These are phyloP conservation scores for Blastobotrys petasosporus DNA, from an alignment of 1,139 yeast species.

Conservation along the genomic window DNA sequence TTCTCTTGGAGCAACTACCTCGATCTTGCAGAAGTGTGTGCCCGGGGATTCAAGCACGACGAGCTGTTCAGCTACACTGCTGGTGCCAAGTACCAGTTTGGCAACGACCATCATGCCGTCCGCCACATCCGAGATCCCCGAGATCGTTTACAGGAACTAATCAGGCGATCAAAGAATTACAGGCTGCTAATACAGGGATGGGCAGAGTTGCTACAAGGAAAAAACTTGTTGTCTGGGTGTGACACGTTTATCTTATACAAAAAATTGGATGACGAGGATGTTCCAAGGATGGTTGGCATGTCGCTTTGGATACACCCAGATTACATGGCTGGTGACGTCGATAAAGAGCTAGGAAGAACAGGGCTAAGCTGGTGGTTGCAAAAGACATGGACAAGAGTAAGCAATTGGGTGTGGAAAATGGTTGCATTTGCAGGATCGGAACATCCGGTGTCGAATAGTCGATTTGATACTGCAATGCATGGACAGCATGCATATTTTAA, in stretches of 20 bases:
- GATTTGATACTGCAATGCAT: too few species aligned
- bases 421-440: too few species aligned
- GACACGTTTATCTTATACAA: slow-evolving; percentile 4
- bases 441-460: too few species aligned
- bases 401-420: too few species aligned
- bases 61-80: slow-evolving; percentile 3
- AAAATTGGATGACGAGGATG: neutral
- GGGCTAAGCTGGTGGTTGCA: slow-evolving; percentile 7
- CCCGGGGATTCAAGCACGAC: slow-evolving; percentile 8
- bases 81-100: slow-evolving; percentile 3
- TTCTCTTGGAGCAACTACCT: slow-evolving; percentile 1
- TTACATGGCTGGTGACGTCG: slow-evolving; percentile 10
- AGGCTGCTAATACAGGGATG: slow-evolving; percentile 1
- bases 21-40: slow-evolving; percentile 3
- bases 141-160: slow-evolving; percentile 6
- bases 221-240: neutral
- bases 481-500: too few species aligned
- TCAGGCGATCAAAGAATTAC: slow-evolving; percentile 7
- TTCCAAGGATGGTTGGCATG: slow-evolving; percentile 6
- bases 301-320: slow-evolving; percentile 13
- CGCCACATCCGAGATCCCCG: slow-evolving; percentile 6
- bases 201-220: neutral
- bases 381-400: neutral
- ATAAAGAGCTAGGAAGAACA: slow-evolving; percentile 7
- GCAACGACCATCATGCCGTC: neutral